phyloP scores from a whole-genome alignment of 1,284 basidiomycete species.

The Uromyces viciae-fabae region DNA sequence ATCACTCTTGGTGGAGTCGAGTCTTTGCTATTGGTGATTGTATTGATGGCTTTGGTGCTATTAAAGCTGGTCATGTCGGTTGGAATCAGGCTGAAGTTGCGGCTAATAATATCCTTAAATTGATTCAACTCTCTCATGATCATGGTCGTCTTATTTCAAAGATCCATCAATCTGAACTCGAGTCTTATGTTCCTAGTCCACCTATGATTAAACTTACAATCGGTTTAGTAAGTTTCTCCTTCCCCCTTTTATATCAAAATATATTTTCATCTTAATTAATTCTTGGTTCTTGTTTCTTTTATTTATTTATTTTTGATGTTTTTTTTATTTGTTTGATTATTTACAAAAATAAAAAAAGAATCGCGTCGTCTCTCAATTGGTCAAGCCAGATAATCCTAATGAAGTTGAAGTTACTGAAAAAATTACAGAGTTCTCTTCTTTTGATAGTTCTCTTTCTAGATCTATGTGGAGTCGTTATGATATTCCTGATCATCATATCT shows the following conservation, averaged over 20 bases:
- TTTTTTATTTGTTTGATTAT: background rate
- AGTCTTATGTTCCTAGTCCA: slow-evolving; percentile 20
- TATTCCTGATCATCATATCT: slow-evolving; percentile 1
- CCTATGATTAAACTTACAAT: slow-evolving; percentile 44
- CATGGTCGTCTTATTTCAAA: background rate
- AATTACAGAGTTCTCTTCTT: background rate
- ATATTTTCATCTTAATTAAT: background rate
- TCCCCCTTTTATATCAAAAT: no score
- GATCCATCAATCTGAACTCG: background rate
- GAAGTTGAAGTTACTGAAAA: slow-evolving; percentile 24
- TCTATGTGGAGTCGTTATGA: slow-evolving; percentile 6
- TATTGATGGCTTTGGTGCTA: slow-evolving; percentile 34
- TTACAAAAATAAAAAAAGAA: background rate
- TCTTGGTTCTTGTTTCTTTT: background rate
- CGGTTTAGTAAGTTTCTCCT: slow-evolving; percentile 24
- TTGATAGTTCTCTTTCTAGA: background rate
- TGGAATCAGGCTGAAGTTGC: slow-evolving; percentile 44
- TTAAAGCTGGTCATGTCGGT: slow-evolving; percentile 43
- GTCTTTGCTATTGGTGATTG: slow-evolving; percentile 43
- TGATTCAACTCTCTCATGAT: background rate
- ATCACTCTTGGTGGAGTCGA: background rate
- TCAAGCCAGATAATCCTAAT: background rate
- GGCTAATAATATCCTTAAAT: slow-evolving; percentile 24
- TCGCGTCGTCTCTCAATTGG: slow-evolving; percentile 28
- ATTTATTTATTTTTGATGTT: background rate